Evolutionary conservation across 805 yeast species (phyloP).

Genomic region (Priceomyces medius): DNA sequence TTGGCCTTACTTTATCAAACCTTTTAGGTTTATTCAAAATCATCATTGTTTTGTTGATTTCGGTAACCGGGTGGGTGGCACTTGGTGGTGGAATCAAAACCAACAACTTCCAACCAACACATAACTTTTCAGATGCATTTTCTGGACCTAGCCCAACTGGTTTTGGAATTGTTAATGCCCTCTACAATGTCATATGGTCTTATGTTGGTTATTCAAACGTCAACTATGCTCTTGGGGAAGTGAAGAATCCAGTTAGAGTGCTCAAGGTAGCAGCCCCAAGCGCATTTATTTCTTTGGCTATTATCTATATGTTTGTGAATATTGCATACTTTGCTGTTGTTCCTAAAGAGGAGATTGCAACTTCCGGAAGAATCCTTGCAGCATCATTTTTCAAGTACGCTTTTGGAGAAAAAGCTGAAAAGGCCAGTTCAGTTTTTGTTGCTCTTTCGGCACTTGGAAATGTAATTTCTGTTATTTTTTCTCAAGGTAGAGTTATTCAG

Average conservation of each 20-base stretch:
- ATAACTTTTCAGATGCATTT: conserved; percentile 60
- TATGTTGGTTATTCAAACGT: conserved; percentile 82
- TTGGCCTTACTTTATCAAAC: conserved; percentile 65
- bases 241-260: conserved; percentile 68
- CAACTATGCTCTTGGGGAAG: conserved; percentile 79
- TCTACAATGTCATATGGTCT: conserved; percentile 83
- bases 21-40: conserved; percentile 70
- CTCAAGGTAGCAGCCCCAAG: conserved; percentile 73
- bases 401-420: conserved; percentile 67
- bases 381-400: conserved; percentile 73
- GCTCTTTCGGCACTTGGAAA: conserved; percentile 82
- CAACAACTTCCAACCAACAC: conserved; percentile 49
- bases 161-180: conserved; percentile 71
- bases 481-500: conserved; percentile 80
- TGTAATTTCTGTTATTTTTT: conserved; percentile 73
- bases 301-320: conserved; percentile 73
- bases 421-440: conserved; percentile 74
- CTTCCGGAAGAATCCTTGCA: conserved; percentile 70
- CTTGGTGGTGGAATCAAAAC: conserved; percentile 66
- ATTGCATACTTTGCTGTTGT: conserved; percentile 83
- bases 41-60: conserved; percentile 65
- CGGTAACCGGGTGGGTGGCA: conserved; percentile 81
- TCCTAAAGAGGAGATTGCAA: conserved; percentile 57
- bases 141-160: conserved; percentile 54
- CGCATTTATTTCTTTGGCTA: conserved; percentile 58